These are phyloP conservation scores for Rhodotorula diobovata DNA, from an alignment of 768 basidiomycete genomes.

Conservation along the genomic window DNA sequence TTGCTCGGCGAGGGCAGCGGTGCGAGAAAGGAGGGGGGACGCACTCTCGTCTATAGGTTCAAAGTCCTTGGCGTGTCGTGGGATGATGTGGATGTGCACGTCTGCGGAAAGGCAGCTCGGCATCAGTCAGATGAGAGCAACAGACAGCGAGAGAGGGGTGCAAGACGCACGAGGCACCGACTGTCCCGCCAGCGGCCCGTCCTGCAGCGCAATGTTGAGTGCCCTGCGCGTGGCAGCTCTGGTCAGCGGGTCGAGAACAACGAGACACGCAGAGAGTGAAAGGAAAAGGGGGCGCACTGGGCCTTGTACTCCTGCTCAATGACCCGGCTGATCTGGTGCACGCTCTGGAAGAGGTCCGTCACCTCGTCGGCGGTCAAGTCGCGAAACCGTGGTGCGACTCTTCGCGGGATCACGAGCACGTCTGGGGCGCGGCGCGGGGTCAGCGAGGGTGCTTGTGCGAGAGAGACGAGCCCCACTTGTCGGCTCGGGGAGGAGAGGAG, in stretches of 20 bases:
- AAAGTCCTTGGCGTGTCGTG: conserved; percentile 60
- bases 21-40: background rate
- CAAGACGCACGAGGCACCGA: conserved; percentile 19
- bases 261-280: too few relatives aligned
- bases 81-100: conserved; percentile 88
- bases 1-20: background rate
- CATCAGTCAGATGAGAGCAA: background rate
- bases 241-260: background rate
- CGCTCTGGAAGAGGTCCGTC: conserved; percentile 69
- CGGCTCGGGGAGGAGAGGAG: background rate
- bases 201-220: conserved; percentile 31
- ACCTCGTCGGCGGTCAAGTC: conserved; percentile 61
- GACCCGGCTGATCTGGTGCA: conserved; percentile 71
- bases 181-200: conserved; percentile 37
- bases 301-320: conserved; percentile 78
- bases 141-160: conserved; percentile 13
- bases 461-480: background rate
- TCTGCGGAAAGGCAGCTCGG: conserved; percentile 59
- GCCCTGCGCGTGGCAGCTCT: background rate
- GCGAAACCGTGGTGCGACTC: conserved; percentile 54
- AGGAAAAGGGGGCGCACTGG: conserved; percentile 50
- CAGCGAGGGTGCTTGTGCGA: background rate
- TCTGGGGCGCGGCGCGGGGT: conserved; percentile 47
- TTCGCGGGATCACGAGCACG: conserved; percentile 56
- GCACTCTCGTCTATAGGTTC: conserved; percentile 48